These are phyloP conservation scores for Pinus albicaulis DNA, from an alignment of 75 land plant genomes.

Conservation along the genomic window DNA sequence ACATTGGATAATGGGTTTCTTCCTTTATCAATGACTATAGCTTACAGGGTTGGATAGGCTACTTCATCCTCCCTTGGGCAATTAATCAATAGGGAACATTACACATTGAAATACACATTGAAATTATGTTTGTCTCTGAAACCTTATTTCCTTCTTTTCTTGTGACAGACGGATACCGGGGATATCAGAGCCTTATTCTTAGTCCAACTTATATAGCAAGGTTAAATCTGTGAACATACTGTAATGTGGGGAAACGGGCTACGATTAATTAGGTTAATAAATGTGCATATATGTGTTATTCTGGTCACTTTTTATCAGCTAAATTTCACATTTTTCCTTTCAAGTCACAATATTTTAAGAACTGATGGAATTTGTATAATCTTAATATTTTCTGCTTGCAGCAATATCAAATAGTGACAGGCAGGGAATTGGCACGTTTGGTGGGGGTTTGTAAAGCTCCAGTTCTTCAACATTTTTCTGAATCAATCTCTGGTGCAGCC, in stretches of 20 bases:
- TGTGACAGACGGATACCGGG: background rate
- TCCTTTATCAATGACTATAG: too few species aligned
- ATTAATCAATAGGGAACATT: background rate
- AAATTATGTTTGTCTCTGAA: background rate
- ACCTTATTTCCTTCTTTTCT: background rate
- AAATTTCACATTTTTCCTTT: background rate
- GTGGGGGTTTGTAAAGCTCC: slow-evolving; percentile 48
- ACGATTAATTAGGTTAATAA: background rate
- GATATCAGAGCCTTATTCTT: too few species aligned
- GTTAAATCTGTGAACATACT: too few species aligned
- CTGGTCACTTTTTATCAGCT: background rate
- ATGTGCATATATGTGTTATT: background rate
- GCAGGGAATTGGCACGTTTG: slow-evolving; percentile 50
- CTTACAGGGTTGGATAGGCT: too few species aligned
- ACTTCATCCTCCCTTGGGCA: too few species aligned
- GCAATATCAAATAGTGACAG: slow-evolving; percentile 54
- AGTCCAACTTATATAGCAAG: too few species aligned
- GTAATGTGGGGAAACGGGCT: background rate
- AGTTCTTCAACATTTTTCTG: slow-evolving; percentile 56
- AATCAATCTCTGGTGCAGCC: slow-evolving; percentile 47
- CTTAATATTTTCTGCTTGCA: slow-evolving; percentile 16
- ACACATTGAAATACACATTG: background rate
- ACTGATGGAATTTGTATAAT: background rate
- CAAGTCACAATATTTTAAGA: background rate
- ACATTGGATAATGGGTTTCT: too few species aligned